Base-by-base conservation (phyloP, 2,329 filamentous ascomycete species). In the Emergomyces africanus region DNA sequence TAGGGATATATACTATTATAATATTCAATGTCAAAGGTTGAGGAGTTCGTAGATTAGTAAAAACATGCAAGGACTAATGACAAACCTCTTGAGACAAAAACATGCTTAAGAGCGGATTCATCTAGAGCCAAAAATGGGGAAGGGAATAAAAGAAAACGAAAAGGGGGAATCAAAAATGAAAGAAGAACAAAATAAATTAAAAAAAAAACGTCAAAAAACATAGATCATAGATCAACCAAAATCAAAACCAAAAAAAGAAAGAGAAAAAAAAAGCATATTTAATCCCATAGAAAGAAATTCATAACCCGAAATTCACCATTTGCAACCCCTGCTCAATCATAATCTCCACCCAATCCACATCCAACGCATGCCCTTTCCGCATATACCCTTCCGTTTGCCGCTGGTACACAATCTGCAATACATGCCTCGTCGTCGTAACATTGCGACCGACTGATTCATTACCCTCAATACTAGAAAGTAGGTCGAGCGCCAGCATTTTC, bases 261-360 rank as follows among this genome's bases (percentile, higher is more conserved):
- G n/a, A n/a, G n/a, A 54, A 49, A 54, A 50, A 10, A 9, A 9
- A 51, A 5, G 28, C 12, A 46, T 23, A 2, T 12, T 44, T 33
- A 55, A 59, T 55, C 25, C 54, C 55, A 41, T 48, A 59, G 51
- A 46, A 57, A n/a, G n/a, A n/a, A 59, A 55, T 67, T 75, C 65
- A 79, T 64, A 80, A 69, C 30, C 78, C 77, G 69, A 79, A 81
- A 66, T 78, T 79, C 3, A 81, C 78, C 58, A 82, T 71, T 57
- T 74, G 71, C 63, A 79, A 64, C 5, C 75, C 75, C 59, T 72
- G 70, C 59, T 75, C 71, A 50, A 70, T 68, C 67, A 81, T 75
- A 20, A 81, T 64, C 30, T 75, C 71, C 28, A 78, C 65, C 80
- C 80, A 82, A 61, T 79, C 77, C 35, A 82, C 74, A 64, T 75